Conservation (phyloP, 768 basidiomycete genomes). For the Mycena indigotica region DNA sequence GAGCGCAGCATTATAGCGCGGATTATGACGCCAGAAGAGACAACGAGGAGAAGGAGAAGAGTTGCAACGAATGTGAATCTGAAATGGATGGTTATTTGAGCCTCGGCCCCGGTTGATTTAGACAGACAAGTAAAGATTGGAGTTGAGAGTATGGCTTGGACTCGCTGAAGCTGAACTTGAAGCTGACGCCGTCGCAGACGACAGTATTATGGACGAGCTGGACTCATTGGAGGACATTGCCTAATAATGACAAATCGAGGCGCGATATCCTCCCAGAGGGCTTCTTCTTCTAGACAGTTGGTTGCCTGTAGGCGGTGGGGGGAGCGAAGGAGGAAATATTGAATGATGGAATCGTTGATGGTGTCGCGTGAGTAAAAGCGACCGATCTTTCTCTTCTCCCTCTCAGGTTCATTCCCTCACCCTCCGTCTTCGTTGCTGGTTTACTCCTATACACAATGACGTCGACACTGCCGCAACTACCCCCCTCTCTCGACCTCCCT, state of each 20-base stretch:
- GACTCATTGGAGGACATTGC: background rate
- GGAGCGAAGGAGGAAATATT: too few species aligned
- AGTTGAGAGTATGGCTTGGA: constrained; percentile 23
- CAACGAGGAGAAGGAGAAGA: constrained; percentile 63
- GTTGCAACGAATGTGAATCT: constrained; percentile 77
- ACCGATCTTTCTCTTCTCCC: constrained; percentile 13
- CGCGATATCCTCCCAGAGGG: too few species aligned
- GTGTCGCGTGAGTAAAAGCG: too few species aligned
- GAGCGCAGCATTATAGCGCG: constrained; percentile 64
- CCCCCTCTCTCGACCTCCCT: constrained; percentile 70
- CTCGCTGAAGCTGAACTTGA: constrained; percentile 14
- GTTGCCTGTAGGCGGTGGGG: too few species aligned
- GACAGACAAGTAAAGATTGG: constrained; percentile 49
- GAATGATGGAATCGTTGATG: too few species aligned
- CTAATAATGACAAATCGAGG: too few species aligned
- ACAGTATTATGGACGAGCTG: constrained; percentile 8
- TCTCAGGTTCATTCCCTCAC: constrained; percentile 13
- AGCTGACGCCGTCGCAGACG: constrained; percentile 22
- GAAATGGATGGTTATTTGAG: constrained; percentile 10
- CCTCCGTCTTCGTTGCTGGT: background rate
- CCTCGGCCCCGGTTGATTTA: background rate
- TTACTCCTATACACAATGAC: background rate
- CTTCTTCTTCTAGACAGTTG: too few species aligned
- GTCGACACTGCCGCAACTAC: constrained; percentile 41
- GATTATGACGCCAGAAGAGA: constrained; percentile 65